Conservation (phyloP, 495 filamentous ascomycete genomes). For the Penicillium antarcticum region DNA sequence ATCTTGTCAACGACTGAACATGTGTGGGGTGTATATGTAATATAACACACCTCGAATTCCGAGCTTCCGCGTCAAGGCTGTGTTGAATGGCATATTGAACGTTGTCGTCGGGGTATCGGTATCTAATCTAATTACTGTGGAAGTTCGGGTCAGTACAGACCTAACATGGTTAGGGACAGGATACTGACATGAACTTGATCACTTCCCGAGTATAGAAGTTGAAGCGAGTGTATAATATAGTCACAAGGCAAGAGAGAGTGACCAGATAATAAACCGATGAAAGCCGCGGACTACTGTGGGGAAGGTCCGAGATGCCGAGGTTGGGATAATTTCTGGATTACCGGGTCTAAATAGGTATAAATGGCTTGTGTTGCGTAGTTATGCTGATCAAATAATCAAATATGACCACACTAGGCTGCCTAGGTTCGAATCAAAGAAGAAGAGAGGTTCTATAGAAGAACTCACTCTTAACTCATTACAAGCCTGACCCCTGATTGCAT, state of each 20-base stretch:
- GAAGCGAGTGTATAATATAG: neutral
- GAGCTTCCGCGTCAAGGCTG: constrained; percentile 80
- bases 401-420: too few relatives aligned
- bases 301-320: constrained; percentile 35
- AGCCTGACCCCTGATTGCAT: neutral
- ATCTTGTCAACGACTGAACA: constrained; percentile 10
- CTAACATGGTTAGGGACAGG: neutral
- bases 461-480: too few relatives aligned
- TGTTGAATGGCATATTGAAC: constrained; percentile 83
- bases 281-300: constrained; percentile 33
- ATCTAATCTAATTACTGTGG: neutral
- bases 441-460: too few relatives aligned
- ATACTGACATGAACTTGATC: neutral
- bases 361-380: neutral
- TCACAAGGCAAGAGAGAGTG: constrained; percentile 6
- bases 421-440: too few relatives aligned
- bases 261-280: constrained; percentile 8
- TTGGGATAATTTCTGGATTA: constrained; percentile 17
- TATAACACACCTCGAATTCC: constrained; percentile 71
- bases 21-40: neutral
- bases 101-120: neutral
- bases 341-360: neutral
- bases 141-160: neutral
- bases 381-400: neutral
- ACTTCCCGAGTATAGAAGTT: neutral